Percentiles rank a stretch among this genome's conserved stretches.
Evolutionary conservation across 1,284 basidiomycete species (phyloP).

Genomic region (Cryptococcus sp.): DNA sequence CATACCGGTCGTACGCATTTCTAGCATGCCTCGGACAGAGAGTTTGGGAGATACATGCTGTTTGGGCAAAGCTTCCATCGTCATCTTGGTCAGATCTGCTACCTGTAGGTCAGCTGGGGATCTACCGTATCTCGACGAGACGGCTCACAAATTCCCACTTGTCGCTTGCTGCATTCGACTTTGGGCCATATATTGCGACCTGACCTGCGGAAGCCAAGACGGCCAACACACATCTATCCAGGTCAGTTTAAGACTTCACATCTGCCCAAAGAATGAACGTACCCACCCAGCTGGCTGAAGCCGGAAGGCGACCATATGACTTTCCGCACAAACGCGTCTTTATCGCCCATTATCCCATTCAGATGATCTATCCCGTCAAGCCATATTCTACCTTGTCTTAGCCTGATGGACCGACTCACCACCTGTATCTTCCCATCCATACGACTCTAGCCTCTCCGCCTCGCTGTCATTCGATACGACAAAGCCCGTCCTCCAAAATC

Average conservation of each 20-base stretch:
- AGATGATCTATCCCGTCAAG: constrained; percentile 24
- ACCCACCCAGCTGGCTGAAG: constrained; percentile 30
- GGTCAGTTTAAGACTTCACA: constrained; percentile 4
- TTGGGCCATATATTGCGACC: constrained; percentile 32
- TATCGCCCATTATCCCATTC: constrained; percentile 19
- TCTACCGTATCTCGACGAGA: neutral
- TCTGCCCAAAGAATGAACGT: constrained; percentile 5
- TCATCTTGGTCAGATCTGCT: constrained; percentile 25
- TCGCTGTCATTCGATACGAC: constrained; percentile 12
- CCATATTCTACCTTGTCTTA: neutral
- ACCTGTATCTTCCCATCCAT: constrained; percentile 18
- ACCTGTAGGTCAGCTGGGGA: constrained; percentile 15
- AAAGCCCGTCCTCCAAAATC: constrained; percentile 26
- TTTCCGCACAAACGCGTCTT: constrained; percentile 17
- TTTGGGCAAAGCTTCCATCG: constrained; percentile 11
- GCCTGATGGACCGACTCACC: constrained; percentile 11
- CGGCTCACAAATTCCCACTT: constrained; percentile 30
- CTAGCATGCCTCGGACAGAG: constrained; percentile 15
- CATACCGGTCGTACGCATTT: constrained; percentile 26
- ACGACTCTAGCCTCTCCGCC: constrained; percentile 15
- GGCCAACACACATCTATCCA: constrained; percentile 27
- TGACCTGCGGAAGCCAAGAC: constrained; percentile 24
- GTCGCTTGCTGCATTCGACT: constrained; percentile 25
- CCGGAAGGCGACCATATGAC: constrained; percentile 41
- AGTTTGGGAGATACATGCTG: constrained; percentile 4